phyloP scores from a whole-genome alignment of 2,329 filamentous ascomycete genomes.

The Phialophora tarda region DNA sequence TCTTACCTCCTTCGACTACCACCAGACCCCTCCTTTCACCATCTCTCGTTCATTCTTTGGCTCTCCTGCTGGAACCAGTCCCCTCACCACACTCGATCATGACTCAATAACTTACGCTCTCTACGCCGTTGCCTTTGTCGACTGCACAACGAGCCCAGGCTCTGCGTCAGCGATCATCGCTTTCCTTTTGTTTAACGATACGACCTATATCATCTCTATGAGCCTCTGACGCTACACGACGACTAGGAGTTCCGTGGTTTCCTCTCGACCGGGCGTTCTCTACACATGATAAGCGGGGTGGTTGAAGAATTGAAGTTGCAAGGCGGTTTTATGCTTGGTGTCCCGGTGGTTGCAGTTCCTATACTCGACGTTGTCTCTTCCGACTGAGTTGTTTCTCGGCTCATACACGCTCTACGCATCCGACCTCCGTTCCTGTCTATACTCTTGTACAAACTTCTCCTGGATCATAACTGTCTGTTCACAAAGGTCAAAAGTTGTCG shows the following conservation, averaged over 20 bases:
- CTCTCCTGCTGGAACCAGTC: conserved; percentile 34
- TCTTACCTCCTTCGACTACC: conserved; percentile 11
- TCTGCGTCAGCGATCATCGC: conserved; percentile 38
- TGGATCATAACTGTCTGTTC: conserved; percentile 18
- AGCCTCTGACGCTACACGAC: conserved; percentile 40
- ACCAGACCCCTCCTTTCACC: conserved; percentile 15
- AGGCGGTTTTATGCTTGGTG: conserved; percentile 38
- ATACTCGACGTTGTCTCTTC: conserved; percentile 33
- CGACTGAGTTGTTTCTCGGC: conserved; percentile 29
- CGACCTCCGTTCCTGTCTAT: conserved; percentile 34
- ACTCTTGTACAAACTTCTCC: conserved; percentile 35
- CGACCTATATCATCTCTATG: conserved; percentile 38
- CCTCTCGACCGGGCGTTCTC: conserved; percentile 26
- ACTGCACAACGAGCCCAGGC: conserved; percentile 40
- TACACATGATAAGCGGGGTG: conserved; percentile 35
- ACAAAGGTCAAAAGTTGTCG: conserved; percentile 4
- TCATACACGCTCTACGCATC: conserved; percentile 24
- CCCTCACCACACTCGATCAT: conserved; percentile 28
- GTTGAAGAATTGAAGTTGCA: conserved; percentile 32
- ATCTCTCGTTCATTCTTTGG: conserved; percentile 24
- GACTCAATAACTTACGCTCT: conserved; percentile 39
- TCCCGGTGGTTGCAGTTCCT: conserved; percentile 27
- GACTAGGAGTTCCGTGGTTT: conserved; percentile 38
- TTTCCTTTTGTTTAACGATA: conserved; percentile 38
- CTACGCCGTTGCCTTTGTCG: conserved; percentile 36